phyloP scores from a whole-genome alignment of 1,284 basidiomycete genomes.

The Cystobasidium sp. region DNA sequence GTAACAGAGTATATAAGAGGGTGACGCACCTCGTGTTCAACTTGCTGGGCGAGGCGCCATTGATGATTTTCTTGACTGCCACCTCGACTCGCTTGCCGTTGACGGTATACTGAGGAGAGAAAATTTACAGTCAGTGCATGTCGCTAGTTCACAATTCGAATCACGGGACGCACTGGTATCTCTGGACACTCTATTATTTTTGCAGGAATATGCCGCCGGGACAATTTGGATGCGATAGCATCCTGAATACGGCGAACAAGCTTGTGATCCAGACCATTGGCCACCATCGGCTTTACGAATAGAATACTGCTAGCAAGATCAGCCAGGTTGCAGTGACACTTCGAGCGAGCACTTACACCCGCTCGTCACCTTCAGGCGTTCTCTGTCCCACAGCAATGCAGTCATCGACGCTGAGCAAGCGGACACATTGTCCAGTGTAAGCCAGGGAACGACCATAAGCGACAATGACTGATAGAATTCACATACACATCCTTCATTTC shows the following conservation, averaged over 20 bases:
- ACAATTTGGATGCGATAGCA: conserved; percentile 44
- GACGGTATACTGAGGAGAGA: conserved; percentile 67
- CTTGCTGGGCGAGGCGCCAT: conserved; percentile 45
- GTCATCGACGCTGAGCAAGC: conserved; percentile 66
- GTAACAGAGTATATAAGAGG: neutral
- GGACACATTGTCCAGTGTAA: conserved; percentile 28
- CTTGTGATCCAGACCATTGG: conserved; percentile 62
- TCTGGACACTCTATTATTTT: conserved; percentile 33
- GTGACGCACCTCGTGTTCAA: conserved; percentile 45
- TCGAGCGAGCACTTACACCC: conserved; percentile 60
- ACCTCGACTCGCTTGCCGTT: conserved; percentile 87
- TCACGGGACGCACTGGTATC: neutral
- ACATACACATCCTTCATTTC: conserved; percentile 49
- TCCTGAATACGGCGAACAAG: conserved; percentile 61
- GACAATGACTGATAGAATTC: neutral
- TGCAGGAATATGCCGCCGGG: conserved; percentile 45
- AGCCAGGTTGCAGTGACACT: neutral
- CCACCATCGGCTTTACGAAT: conserved; percentile 72
- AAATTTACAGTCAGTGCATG: neutral
- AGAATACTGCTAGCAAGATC: conserved; percentile 59
- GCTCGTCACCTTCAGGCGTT: conserved; percentile 73
- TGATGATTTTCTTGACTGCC: conserved; percentile 72
- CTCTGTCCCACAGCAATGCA: conserved; percentile 76
- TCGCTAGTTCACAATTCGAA: neutral
- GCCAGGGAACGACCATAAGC: neutral